These are phyloP conservation scores for Comarum palustre DNA, from an alignment of 306 rosid genomes.

Conservation along the genomic window DNA sequence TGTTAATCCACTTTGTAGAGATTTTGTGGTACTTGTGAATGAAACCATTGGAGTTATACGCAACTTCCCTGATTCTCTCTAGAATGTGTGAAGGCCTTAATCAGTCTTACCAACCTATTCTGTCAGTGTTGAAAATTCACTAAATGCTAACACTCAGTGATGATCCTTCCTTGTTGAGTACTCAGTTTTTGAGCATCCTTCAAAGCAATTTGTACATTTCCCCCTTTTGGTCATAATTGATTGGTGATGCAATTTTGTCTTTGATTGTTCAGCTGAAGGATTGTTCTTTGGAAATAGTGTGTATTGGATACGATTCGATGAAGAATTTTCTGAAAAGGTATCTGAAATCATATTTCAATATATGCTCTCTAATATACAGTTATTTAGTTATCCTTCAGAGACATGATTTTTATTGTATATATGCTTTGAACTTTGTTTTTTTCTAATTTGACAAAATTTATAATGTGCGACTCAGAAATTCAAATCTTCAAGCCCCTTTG, in stretches of 20 bases:
- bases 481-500: conserved; percentile 81
- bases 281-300: conserved; percentile 82
- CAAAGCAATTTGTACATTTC: conserved; percentile 1
- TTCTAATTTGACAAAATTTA: conserved; percentile 24
- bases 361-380: not conserved
- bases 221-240: conserved; percentile 27
- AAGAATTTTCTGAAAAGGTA: conserved; percentile 83
- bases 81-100: not conserved
- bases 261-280: conserved; percentile 74
- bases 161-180: not conserved
- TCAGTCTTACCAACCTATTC: not conserved
- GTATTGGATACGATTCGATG: conserved; percentile 84
- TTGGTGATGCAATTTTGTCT: conserved; percentile 31
- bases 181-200: conserved; percentile 9
- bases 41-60: not conserved
- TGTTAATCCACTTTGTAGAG: not conserved
- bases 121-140: not conserved
- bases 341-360: not conserved
- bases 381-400: not conserved
- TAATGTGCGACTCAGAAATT: conserved; percentile 65
- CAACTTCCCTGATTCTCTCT: not conserved
- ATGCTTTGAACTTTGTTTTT: not conserved
- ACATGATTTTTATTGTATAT: not conserved
- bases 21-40: not conserved
- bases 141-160: not conserved